These are phyloP conservation scores for Boletus albobrunnescens DNA, from an alignment of 1,284 basidiomycete species.

Conservation along the genomic window DNA sequence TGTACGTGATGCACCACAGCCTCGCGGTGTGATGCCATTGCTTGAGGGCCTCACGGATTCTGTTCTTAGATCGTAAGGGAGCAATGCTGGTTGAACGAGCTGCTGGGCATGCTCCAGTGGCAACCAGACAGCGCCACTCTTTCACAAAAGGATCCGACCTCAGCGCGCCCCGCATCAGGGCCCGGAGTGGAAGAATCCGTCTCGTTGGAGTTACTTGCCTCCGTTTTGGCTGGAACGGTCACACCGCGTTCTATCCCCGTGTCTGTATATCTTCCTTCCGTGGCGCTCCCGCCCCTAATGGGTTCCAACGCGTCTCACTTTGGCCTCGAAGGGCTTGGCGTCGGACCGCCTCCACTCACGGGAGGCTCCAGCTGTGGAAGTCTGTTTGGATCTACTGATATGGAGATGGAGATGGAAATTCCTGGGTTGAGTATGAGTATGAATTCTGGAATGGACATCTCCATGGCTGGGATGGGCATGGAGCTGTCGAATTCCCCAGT, in stretches of 20 bases:
- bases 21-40: background rate
- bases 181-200: conserved; percentile 39
- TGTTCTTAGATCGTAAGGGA: conserved; percentile 60
- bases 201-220: conserved; percentile 24
- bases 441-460: conserved; percentile 29
- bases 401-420: conserved; percentile 36
- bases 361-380: conserved; percentile 26
- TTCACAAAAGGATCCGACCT: conserved; percentile 14
- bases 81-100: conserved; percentile 76
- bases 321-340: conserved; percentile 27
- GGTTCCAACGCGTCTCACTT: conserved; percentile 23
- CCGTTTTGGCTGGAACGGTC: conserved; percentile 32
- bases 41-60: background rate
- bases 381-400: conserved; percentile 34
- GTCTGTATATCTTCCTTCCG: conserved; percentile 31
- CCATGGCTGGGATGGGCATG: conserved; percentile 28
- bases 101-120: conserved; percentile 56
- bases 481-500: conserved; percentile 23
- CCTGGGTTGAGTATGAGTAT: conserved; percentile 35
- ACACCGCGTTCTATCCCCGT: conserved; percentile 32
- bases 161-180: conserved; percentile 33
- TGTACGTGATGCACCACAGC: conserved; percentile 35
- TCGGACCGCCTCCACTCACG: conserved; percentile 25
- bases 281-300: conserved; percentile 23
- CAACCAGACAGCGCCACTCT: conserved; percentile 36